Conservation (phyloP, 106 monocot species). For the Phalaenopsis aphrodite region DNA sequence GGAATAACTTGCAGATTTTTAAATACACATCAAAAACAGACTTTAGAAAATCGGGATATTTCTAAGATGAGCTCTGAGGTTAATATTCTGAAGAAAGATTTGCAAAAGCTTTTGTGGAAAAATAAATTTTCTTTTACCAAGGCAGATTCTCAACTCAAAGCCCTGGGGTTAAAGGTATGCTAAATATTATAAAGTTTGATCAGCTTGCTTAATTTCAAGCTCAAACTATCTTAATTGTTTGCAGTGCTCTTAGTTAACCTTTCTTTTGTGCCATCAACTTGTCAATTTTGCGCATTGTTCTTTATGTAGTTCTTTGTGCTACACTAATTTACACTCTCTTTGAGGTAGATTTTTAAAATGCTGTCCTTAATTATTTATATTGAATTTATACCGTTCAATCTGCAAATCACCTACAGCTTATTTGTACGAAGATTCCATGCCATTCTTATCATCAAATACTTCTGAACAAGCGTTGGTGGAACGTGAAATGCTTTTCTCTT, state of each 20-base stretch:
- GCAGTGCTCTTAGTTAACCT: background rate
- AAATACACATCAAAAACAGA: slow-evolving; percentile 34
- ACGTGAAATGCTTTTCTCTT: no score
- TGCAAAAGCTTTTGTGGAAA: slow-evolving; percentile 94
- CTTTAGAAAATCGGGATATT: slow-evolving; percentile 11
- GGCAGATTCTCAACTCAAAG: slow-evolving; percentile 75
- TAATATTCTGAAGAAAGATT: slow-evolving; percentile 67
- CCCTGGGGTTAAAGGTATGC: slow-evolving; percentile 70
- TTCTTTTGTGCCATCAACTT: background rate
- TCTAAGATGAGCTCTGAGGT: slow-evolving; percentile 36
- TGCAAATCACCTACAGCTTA: no score
- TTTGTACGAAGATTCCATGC: no score
- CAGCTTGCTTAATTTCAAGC: background rate
- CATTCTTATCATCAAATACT: no score
- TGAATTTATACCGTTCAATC: background rate
- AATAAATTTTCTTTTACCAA: slow-evolving; percentile 69
- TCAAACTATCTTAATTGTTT: background rate
- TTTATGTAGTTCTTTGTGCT: background rate
- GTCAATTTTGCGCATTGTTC: background rate
- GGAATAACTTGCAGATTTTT: slow-evolving; percentile 77
- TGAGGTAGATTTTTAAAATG: background rate
- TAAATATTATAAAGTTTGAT: background rate
- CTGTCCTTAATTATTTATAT: background rate
- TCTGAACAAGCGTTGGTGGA: no score
- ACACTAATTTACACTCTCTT: background rate